Conservation (phyloP, 129 eudicot genomes). For the Flaveria bidentis region DNA sequence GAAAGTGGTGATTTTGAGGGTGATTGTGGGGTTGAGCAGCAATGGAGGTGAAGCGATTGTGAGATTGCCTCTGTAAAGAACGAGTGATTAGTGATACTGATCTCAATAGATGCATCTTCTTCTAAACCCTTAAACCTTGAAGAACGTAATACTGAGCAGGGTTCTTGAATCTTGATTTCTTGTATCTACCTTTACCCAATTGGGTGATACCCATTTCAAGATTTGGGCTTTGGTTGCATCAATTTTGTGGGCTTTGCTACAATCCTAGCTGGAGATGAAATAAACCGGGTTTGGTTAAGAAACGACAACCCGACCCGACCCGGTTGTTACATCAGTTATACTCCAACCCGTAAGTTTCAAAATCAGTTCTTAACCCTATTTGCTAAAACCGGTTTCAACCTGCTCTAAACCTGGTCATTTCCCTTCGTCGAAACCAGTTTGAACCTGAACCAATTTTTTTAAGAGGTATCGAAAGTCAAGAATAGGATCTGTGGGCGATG, state of each 20-base stretch:
- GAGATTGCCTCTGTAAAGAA: conserved; percentile 34
- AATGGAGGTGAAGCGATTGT: conserved; percentile 32
- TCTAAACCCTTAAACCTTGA: conserved; percentile 20
- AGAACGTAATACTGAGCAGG: not conserved
- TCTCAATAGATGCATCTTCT: conserved; percentile 56
- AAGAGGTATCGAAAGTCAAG: no score
- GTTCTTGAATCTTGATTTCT: not conserved
- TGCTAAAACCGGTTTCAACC: no score
- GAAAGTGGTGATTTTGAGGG: conserved; percentile 29
- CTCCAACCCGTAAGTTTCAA: no score
- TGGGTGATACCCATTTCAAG: not conserved
- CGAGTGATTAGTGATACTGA: conserved; percentile 30
- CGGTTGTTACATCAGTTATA: no score
- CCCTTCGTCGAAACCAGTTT: no score
- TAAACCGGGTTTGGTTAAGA: no score
- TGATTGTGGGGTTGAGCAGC: conserved; percentile 46
- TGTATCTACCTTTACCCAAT: not conserved
- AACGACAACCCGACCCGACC: no score
- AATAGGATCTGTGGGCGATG: no score
- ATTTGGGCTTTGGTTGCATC: not conserved
- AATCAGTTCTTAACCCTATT: no score
- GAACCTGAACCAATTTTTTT: no score
- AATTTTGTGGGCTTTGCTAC: not conserved
- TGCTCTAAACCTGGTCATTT: no score
- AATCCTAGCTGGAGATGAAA: no score